Evolutionary conservation across 2,329 filamentous ascomycete genomes (phyloP), one percentile per base, ranked within the genome.

Genomic region (Dendryphion nanum): DNA sequence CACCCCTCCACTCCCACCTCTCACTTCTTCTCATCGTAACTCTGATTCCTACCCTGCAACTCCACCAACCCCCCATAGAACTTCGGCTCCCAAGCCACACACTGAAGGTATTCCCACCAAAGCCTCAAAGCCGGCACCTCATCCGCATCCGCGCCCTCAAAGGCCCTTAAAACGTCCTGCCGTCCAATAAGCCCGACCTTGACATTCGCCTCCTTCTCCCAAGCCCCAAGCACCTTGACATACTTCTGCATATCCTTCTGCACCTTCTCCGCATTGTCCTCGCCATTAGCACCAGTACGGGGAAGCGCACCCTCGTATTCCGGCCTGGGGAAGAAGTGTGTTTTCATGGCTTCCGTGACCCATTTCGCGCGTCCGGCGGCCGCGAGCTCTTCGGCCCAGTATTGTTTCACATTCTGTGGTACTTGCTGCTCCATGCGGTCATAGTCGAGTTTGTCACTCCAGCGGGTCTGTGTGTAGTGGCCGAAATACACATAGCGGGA

Each of bases 31-130:
- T n/a, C n/a, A 26, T 26, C 23, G 23, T 44, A 44, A 20, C 29
- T 32, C 24, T 6, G 18, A 15, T 35, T 40, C n/a, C 40, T 35
- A 16, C 21, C 30, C 35, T 47, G 47, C 18, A 45, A 23, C 15
- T 21, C 5, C 15, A 67, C 62, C 6, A 74, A 57, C 50, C 63
- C 53, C 4, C 64, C 48, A 43, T 72, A 73, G 53, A 74, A 70
- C 2, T 57, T 59, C 8, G 44, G 37, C 32, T 70, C 67, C 52
- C 63, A 74, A 12, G 56, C 54, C 3, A 67, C 56, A 40, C 69
- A 74, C 50, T 71, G 47, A 18, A 74, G 55, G 35, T 74, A 74
- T 53, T 74, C 70, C 66, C 67, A 72, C 65, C 64, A 72, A 17
- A 74, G 59, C 14, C 72, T 58, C 6, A 74, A 52, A 5, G 69